phyloP scores from a whole-genome alignment of 1,284 basidiomycete genomes.

The Peniophora sp. region DNA sequence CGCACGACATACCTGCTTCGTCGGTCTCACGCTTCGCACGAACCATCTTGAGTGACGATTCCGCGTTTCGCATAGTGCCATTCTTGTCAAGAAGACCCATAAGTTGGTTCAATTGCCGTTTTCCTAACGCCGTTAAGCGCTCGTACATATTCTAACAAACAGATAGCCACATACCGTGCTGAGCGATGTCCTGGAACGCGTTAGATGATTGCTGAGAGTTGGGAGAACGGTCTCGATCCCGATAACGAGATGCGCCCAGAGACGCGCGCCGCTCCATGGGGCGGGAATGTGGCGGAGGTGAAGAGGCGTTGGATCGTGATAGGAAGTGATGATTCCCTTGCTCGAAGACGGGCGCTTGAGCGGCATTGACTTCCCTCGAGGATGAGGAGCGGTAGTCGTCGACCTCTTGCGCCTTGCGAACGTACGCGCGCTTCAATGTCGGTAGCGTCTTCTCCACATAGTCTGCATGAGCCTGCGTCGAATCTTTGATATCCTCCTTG shows the following conservation, averaged over 20 bases:
- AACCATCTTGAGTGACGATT: slow-evolving; percentile 63
- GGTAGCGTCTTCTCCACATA: slow-evolving; percentile 72
- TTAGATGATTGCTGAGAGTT: slow-evolving; percentile 26
- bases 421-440: slow-evolving; percentile 69
- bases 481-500: slow-evolving; percentile 80
- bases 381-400: slow-evolving; percentile 43
- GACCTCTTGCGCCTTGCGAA: slow-evolving; percentile 75
- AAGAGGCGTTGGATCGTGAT: slow-evolving; percentile 39
- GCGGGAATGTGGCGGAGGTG: slow-evolving; percentile 56
- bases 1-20: slow-evolving; percentile 63
- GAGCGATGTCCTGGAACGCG: slow-evolving; percentile 68
- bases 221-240: slow-evolving; percentile 53
- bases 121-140: slow-evolving; percentile 35
- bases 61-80: slow-evolving; percentile 41
- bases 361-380: slow-evolving; percentile 13
- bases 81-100: slow-evolving; percentile 73
- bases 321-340: slow-evolving; percentile 24
- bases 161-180: slow-evolving; percentile 44
- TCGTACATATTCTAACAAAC: too few relatives aligned
- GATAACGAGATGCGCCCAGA: slow-evolving; percentile 29
- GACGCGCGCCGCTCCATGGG: slow-evolving; percentile 71
- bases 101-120: slow-evolving; percentile 69
- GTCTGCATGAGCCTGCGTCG: slow-evolving; percentile 64
- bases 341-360: background rate
- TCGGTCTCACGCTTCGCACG: slow-evolving; percentile 86